Evolutionary conservation across 352 stramenopile genomes (phyloP).

Genomic region (Globisporangium megalacanthum): DNA sequence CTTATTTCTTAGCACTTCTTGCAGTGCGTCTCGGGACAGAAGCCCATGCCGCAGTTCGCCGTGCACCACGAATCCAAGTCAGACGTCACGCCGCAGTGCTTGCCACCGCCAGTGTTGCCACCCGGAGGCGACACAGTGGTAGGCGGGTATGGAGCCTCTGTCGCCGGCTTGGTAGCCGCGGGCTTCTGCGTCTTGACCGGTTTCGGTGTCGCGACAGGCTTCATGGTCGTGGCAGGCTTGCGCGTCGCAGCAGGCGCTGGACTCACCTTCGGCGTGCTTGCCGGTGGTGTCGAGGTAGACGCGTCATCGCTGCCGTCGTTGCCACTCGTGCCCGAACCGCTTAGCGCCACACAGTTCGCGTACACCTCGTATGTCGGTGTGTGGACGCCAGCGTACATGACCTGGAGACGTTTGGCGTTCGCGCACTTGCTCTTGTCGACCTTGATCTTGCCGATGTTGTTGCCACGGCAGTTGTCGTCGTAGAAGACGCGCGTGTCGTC

Average conservation of each 20-base stretch:
- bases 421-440: constrained; percentile 11
- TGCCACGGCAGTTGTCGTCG: constrained; percentile 15
- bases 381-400: constrained; percentile 20
- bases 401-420: constrained; percentile 15
- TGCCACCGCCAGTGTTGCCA: not conserved
- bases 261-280: not conserved
- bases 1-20: too few species aligned
- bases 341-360: constrained; percentile 7
- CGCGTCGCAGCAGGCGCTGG: too few species aligned
- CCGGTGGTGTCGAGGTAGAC: too few species aligned
- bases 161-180: too few species aligned
- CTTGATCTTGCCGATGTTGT: constrained; percentile 21
- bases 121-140: too few species aligned
- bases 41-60: too few species aligned
- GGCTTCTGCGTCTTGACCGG: too few species aligned
- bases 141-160: too few species aligned
- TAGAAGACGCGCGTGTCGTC: constrained; percentile 17
- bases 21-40: too few species aligned
- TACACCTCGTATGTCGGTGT: constrained; percentile 16
- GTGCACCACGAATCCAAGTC: too few species aligned
- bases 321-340: constrained; percentile 1
- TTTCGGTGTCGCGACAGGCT: too few species aligned
- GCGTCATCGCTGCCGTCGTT: not conserved
- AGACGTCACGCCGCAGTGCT: not conserved
- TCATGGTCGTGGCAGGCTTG: not conserved